These are phyloP conservation scores for Penicillium mononematosum DNA, from an alignment of 495 filamentous ascomycete species.

Conservation along the genomic window DNA sequence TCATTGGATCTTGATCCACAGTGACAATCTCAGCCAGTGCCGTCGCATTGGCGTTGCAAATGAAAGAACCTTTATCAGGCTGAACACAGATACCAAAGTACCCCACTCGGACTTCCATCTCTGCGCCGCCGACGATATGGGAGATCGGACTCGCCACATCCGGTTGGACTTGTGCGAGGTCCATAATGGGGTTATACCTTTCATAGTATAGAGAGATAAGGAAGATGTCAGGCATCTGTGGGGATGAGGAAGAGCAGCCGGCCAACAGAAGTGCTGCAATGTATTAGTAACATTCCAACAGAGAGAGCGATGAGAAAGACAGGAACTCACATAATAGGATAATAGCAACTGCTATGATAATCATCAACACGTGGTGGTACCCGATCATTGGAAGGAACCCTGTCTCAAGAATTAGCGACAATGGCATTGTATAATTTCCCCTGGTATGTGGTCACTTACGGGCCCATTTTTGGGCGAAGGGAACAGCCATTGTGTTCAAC, in stretches of 20 bases:
- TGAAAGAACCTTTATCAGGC: constrained; percentile 59
- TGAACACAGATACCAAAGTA: constrained; percentile 72
- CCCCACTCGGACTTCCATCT: constrained; percentile 67
- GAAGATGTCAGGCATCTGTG: constrained; percentile 66
- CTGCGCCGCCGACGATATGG: constrained; percentile 62
- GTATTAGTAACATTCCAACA: constrained; percentile 27
- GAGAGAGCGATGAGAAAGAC: not conserved
- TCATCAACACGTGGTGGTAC: constrained; percentile 99
- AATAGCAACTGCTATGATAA: constrained; percentile 89
- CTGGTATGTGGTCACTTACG: constrained; percentile 28
- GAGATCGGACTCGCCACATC: constrained; percentile 67
- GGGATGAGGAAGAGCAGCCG: constrained; percentile 68
- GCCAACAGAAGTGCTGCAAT: constrained; percentile 60
- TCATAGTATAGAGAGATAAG: constrained; percentile 70
- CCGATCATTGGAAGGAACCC: constrained; percentile 92
- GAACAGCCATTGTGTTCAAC: constrained; percentile 31
- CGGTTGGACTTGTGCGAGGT: constrained; percentile 78
- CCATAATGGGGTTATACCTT: constrained; percentile 58
- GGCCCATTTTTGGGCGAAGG: constrained; percentile 29
- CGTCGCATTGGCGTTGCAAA: constrained; percentile 68
- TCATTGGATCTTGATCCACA: constrained; percentile 67
- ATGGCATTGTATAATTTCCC: not conserved
- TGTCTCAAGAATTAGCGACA: constrained; percentile 34
- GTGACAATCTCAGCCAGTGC: constrained; percentile 60
- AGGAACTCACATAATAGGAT: constrained; percentile 83